A percentile compares a stretch with the other conserved stretches of the same genome.
Conservation (phyloP, 441 rosid species). For the Erodium trifolium region DNA sequence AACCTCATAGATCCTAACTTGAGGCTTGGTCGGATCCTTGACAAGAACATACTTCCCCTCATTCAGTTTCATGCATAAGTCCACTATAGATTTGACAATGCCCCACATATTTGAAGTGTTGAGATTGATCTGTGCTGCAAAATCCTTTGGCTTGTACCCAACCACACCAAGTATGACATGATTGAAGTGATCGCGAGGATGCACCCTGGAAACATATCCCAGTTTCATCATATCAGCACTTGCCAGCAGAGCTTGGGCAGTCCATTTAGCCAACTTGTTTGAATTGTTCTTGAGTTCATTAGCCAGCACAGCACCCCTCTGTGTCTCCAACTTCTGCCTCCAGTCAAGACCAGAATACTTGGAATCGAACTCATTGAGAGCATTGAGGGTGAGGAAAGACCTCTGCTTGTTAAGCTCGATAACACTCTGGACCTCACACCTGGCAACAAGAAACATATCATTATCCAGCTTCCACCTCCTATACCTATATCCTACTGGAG, state of each 20-base stretch:
- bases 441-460: conserved; percentile 59
- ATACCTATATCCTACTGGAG: conserved; percentile 77
- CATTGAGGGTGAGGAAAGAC: conserved; percentile 68
- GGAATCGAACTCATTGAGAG: conserved; percentile 84
- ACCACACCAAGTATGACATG: conserved; percentile 81
- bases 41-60: conserved; percentile 92
- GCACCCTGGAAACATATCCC: conserved; percentile 84
- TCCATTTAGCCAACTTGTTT: conserved; percentile 88
- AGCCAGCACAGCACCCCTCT: conserved; percentile 84
- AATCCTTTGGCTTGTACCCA: conserved; percentile 17
- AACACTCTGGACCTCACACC: conserved; percentile 88
- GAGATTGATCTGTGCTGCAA: conserved; percentile 47
- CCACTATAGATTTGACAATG: conserved; percentile 79
- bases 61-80: conserved; percentile 77
- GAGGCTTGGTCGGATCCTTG: conserved; percentile 89
- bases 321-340: conserved; percentile 95
- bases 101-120: conserved; percentile 94
- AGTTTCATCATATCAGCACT: conserved; percentile 91
- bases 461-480: conserved; percentile 88
- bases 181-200: conserved; percentile 87
- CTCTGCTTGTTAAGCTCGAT: conserved; percentile 63
- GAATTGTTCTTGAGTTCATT: conserved; percentile 88
- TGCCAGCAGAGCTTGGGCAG: conserved; percentile 73
- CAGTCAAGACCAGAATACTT: conserved; percentile 92
- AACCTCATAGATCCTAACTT: conserved; percentile 87